These are phyloP conservation scores for Lepiota venenata DNA, from an alignment of 768 basidiomycete genomes.

Conservation along the genomic window DNA sequence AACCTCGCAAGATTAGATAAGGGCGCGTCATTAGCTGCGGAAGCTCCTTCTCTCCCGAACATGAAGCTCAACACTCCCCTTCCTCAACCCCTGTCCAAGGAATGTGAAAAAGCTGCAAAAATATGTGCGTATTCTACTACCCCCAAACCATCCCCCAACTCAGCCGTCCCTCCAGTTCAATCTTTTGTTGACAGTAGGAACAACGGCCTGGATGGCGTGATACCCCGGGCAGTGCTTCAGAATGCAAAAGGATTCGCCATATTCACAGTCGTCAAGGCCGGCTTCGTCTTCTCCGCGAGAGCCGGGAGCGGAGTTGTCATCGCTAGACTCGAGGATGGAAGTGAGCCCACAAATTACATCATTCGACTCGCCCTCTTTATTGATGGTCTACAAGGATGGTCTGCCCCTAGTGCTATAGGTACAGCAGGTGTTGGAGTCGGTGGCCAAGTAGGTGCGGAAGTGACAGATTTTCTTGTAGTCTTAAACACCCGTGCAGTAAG, in stretches of 20 bases:
- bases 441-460: conserved; percentile 76
- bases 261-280: conserved; percentile 84
- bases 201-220: conserved; percentile 79
- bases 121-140: conserved; percentile 55
- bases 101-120: conserved; percentile 84
- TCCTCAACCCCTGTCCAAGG: conserved; percentile 67
- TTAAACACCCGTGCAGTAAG: conserved; percentile 78
- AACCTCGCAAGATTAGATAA: conserved; percentile 4
- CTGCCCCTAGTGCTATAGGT: conserved; percentile 92
- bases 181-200: conserved; percentile 81
- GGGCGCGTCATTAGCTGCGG: not conserved
- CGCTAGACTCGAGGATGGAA: conserved; percentile 74
- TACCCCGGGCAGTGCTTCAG: conserved; percentile 46
- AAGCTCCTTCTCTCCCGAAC: conserved; percentile 9
- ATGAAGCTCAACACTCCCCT: conserved; percentile 50
- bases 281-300: conserved; percentile 68
- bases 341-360: conserved; percentile 41
- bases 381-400: conserved; percentile 62
- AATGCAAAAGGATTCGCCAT: conserved; percentile 80
- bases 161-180: conserved; percentile 47
- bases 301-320: conserved; percentile 90
- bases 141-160: conserved; percentile 5
- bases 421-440: conserved; percentile 90
- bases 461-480: conserved; percentile 90
- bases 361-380: conserved; percentile 1